These are phyloP conservation scores for Orbilia oligospora DNA, from an alignment of 2,329 filamentous ascomycete species.

Conservation along the genomic window DNA sequence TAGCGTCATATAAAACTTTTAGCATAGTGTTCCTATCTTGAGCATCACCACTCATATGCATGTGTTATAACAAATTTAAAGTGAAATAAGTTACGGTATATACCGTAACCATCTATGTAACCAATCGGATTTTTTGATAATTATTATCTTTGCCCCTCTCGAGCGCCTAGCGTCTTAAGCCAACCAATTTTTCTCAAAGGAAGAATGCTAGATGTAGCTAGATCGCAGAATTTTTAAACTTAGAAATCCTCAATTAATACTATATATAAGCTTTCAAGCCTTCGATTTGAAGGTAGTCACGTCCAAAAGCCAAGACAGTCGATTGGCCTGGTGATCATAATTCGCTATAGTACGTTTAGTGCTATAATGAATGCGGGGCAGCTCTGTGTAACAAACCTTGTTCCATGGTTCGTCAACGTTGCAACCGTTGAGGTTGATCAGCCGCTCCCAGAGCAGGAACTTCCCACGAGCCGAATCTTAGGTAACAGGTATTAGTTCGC, in stretches of 20 bases:
- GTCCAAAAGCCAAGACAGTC: not conserved
- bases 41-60: not conserved
- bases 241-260: too few species aligned
- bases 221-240: too few species aligned
- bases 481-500: conserved; percentile 16
- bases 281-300: too few species aligned
- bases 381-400: conserved; percentile 7
- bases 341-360: not conserved
- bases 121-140: too few species aligned
- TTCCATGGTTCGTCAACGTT: conserved; percentile 6
- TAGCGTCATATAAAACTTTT: not conserved
- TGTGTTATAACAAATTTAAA: not conserved
- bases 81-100: not conserved
- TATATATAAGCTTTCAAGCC: too few species aligned
- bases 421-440: not conserved
- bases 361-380: not conserved
- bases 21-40: not conserved
- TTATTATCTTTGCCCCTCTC: too few species aligned
- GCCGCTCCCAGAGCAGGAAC: conserved; percentile 21
- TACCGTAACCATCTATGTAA: not conserved
- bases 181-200: too few species aligned
- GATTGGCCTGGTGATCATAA: conserved; percentile 2
- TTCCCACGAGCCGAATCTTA: conserved; percentile 31
- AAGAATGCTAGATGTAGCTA: too few species aligned
- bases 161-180: too few species aligned